Evolutionary conservation across 805 yeast species (phyloP), one percentile per base, ranked within the genome.

Genomic region (Myxozyma sirexii): DNA sequence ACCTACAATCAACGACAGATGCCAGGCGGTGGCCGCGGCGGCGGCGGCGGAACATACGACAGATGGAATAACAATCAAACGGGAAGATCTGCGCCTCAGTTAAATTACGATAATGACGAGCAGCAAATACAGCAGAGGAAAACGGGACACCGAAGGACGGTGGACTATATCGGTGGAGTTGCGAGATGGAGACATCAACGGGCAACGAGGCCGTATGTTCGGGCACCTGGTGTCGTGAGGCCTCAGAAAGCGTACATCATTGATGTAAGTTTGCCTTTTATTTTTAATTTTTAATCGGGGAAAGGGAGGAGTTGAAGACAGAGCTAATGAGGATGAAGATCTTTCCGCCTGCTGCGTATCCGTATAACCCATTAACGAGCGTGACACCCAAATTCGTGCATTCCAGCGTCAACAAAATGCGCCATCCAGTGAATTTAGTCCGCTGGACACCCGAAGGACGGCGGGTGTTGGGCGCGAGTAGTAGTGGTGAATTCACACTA

Each of bases 371-470:
- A 0, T 75, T 83, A 0, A 76, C 87, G 60, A 91, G 91, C 69
- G 72, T 85, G 8, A 84, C 86, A 51, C 82, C 89, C 27, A 91
- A 91, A 69, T 91, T 93, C 72, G 94, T 90, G 3, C 98, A 93
- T 75, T 80, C 92, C 50, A 86, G 96, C 59, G 85, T 94, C 19
- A 94, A 93, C 76, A 94, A 94, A 74, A 90, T 91, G 10, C 86
- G 88, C 69, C 97, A 93, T 75, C 89, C 96, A 4, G 67, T 68
- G 29, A 68, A 67, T 39, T 54, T 64, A 5, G 69, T 68, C 12
- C 56, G 59, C 12, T 93, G 97, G 97, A 94, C 99, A 0, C 98
- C 98, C 0, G 97, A 91, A 67, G 98, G 97, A 0, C 79, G 97
- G 67, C 78, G 99, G 67, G 77, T 94, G 52, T 79, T 94, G 27